phyloP scores from a whole-genome alignment of 257 asterid genomes.

The Paulownia fortunei region DNA sequence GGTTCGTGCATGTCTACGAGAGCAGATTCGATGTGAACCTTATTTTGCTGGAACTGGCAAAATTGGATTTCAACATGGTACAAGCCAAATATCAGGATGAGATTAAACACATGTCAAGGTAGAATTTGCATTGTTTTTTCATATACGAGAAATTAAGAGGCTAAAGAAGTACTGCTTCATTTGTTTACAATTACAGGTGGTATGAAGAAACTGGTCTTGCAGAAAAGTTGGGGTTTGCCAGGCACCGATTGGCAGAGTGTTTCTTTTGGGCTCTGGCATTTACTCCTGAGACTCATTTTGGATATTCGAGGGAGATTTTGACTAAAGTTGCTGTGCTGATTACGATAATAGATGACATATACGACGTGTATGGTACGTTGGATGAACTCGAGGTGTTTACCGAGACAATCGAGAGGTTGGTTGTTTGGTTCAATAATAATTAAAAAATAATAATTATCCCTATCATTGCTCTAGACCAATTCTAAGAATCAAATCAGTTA shows the following conservation, averaged over 20 bases:
- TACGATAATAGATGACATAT: slow-evolving; percentile 49
- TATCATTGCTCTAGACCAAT: too few relatives aligned
- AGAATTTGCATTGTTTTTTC: background rate
- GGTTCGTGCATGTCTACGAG: slow-evolving; percentile 48
- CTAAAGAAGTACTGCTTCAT: background rate
- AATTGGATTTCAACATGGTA: slow-evolving; percentile 41
- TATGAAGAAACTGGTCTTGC: slow-evolving; percentile 38
- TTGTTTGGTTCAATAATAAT: background rate
- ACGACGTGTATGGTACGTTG: slow-evolving; percentile 57
- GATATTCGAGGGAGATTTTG: slow-evolving; percentile 40
- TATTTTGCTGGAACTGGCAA: slow-evolving; percentile 40
- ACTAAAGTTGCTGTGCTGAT: slow-evolving; percentile 35
- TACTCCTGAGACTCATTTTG: slow-evolving; percentile 38
- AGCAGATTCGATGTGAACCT: slow-evolving; percentile 16
- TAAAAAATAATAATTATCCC: too few relatives aligned
- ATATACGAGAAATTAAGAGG: background rate
- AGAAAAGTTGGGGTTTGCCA: slow-evolving; percentile 44
- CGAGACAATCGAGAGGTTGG: slow-evolving; percentile 44
- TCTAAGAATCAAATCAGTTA: background rate
- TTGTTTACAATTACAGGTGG: slow-evolving; percentile 44
- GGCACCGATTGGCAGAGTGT: slow-evolving; percentile 55
- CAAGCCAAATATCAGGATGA: slow-evolving; percentile 51
- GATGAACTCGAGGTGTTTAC: slow-evolving; percentile 58
- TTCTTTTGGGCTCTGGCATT: slow-evolving; percentile 52
- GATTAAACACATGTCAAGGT: slow-evolving; percentile 48